These are phyloP conservation scores for Scheffersomyces segobiensis DNA, from an alignment of 1,139 yeast genomes.

Conservation along the genomic window DNA sequence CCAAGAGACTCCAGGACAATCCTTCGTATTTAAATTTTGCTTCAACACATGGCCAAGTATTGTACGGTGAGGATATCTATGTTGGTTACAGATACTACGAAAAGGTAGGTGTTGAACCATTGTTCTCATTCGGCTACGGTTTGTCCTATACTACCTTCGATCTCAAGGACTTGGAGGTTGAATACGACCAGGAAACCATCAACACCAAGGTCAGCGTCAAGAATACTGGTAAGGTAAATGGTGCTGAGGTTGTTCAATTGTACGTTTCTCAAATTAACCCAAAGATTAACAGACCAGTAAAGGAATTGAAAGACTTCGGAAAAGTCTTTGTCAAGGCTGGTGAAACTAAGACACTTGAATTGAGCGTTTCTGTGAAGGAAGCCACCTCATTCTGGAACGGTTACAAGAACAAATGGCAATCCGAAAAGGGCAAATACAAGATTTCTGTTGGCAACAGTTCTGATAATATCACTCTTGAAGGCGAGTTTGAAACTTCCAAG, in stretches of 20 bases:
- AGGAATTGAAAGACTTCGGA: constrained; percentile 57
- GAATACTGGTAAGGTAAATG: constrained; percentile 44
- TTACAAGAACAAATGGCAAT: constrained; percentile 48
- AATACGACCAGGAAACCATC: constrained; percentile 9
- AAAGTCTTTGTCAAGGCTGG: constrained; percentile 48
- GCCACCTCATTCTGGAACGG: constrained; percentile 59
- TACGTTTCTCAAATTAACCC: constrained; percentile 43
- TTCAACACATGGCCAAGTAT: constrained; percentile 42
- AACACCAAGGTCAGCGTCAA: constrained; percentile 36
- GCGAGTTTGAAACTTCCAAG: constrained; percentile 9
- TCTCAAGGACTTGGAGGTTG: constrained; percentile 13
- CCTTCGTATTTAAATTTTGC: constrained; percentile 22
- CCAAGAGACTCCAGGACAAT: constrained; percentile 20
- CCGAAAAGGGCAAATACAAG: constrained; percentile 50
- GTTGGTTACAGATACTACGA: constrained; percentile 65
- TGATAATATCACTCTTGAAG: constrained; percentile 17
- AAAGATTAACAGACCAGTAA: constrained; percentile 49
- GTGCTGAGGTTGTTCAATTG: constrained; percentile 50
- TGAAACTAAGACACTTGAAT: constrained; percentile 33
- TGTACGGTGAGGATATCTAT: constrained; percentile 58
- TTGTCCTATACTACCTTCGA: constrained; percentile 55
- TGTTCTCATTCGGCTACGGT: constrained; percentile 64
- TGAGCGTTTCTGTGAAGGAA: constrained; percentile 44
- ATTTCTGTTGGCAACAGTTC: constrained; percentile 47
- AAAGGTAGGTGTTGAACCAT: constrained; percentile 42